These are phyloP conservation scores for Naganishia sp. DNA, from an alignment of 1,284 basidiomycete genomes.

Conservation along the genomic window DNA sequence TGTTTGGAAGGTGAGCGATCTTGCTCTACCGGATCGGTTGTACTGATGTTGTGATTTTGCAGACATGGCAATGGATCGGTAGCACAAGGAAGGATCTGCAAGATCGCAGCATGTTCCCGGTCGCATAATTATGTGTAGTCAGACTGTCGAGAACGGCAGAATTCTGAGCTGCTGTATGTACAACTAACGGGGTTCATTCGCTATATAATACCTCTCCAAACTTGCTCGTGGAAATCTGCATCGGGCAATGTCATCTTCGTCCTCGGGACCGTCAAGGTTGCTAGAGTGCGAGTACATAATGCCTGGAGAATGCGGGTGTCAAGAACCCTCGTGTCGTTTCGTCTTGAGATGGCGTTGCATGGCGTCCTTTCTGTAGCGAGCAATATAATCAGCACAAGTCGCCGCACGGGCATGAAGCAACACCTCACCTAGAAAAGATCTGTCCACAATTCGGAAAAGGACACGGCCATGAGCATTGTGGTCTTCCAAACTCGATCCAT, in stretches of 20 bases:
- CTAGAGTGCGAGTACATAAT: background rate
- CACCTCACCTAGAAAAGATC: constrained; percentile 32
- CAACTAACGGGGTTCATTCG: too few relatives aligned
- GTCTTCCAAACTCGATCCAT: constrained; percentile 33
- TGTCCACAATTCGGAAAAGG: constrained; percentile 32
- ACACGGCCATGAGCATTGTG: constrained; percentile 34
- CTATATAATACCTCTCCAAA: too few relatives aligned
- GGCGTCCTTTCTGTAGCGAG: constrained; percentile 33
- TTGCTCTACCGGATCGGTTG: too few relatives aligned
- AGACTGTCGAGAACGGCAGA: too few relatives aligned
- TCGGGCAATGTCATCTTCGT: background rate
- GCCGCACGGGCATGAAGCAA: background rate
- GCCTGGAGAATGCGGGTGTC: background rate
- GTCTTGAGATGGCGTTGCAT: constrained; percentile 36
- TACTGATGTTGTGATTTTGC: background rate
- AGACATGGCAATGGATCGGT: constrained; percentile 34
- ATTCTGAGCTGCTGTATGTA: too few relatives aligned
- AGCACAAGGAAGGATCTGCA: constrained; percentile 31
- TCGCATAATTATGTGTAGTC: constrained; percentile 3
- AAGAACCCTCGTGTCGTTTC: constrained; percentile 25
- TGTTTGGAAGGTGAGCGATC: constrained; percentile 49
- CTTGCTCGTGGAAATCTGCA: too few relatives aligned
- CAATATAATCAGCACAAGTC: background rate
- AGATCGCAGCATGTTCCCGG: constrained; percentile 24
- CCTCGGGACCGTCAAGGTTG: background rate